Evolutionary conservation across 257 asterid genomes (phyloP).

Genomic region (Nicotiana attenuata): DNA sequence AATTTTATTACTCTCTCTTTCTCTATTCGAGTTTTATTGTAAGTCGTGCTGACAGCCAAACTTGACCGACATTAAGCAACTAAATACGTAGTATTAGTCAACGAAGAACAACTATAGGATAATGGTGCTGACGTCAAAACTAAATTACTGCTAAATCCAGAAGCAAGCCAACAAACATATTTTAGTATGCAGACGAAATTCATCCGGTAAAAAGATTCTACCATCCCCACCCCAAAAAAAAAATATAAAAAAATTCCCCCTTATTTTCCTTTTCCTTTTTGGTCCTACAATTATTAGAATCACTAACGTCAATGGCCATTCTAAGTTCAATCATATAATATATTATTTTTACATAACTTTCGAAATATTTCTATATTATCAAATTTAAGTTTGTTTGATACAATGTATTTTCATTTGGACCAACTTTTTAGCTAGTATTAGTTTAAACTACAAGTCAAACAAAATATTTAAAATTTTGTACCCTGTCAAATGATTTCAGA

Average conservation of each 20-base stretch:
- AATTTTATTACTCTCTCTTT: background rate
- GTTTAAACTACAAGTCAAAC: too few species aligned
- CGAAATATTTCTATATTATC: too few species aligned
- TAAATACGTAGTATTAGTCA: background rate
- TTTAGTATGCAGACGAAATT: background rate
- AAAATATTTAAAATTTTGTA: too few species aligned
- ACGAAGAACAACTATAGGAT: background rate
- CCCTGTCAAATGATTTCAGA: too few species aligned
- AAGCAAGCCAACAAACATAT: background rate
- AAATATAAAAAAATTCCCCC: background rate
- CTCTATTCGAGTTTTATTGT: background rate
- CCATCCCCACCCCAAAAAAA: too few species aligned
- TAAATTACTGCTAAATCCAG: background rate
- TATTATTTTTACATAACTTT: too few species aligned
- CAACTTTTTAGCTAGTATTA: too few species aligned
- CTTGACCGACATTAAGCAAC: background rate
- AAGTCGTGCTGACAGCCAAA: background rate
- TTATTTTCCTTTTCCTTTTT: too few species aligned
- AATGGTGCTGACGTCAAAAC: background rate
- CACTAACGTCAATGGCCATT: background rate
- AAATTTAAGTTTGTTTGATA: too few species aligned
- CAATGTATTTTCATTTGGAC: too few species aligned
- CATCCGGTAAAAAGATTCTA: background rate
- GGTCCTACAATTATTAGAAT: background rate
- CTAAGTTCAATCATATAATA: background rate